phyloP scores from a whole-genome alignment of 2,329 filamentous ascomycete genomes.

The Penicillium sp. region DNA sequence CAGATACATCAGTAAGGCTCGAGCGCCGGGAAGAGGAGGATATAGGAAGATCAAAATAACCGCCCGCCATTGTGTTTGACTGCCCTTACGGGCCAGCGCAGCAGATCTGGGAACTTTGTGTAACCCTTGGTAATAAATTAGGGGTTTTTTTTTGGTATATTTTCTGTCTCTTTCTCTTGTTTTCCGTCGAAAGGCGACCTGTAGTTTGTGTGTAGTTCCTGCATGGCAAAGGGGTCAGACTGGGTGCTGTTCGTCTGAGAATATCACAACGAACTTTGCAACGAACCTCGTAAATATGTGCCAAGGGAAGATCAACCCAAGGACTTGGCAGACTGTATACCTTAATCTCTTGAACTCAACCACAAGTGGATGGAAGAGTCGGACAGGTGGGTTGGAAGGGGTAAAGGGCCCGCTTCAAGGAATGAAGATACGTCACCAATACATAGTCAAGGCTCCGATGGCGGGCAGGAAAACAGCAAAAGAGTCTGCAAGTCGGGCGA shows the following conservation, averaged over 20 bases:
- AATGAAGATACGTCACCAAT: constrained; percentile 34
- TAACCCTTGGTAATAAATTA: constrained; percentile 14
- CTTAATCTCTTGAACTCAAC: constrained; percentile 12
- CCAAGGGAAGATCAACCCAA: constrained; percentile 12
- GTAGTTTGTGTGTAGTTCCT: constrained; percentile 12
- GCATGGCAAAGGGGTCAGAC: constrained; percentile 25
- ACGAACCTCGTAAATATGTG: constrained; percentile 23
- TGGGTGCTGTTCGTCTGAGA: constrained; percentile 15
- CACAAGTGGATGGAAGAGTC: constrained; percentile 13
- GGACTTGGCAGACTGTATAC: constrained; percentile 20
- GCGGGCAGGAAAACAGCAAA: constrained; percentile 14
- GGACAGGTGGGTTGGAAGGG: constrained; percentile 25
- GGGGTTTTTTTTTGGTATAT: constrained; percentile 1
- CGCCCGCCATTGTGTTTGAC: constrained; percentile 36
- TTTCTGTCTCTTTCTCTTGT: not conserved
- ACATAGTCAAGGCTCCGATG: constrained; percentile 27
- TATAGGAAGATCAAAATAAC: constrained; percentile 40
- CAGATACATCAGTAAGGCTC: constrained; percentile 31
- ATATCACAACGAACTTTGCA: not conserved
- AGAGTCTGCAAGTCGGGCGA: not conserved
- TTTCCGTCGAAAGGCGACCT: not conserved
- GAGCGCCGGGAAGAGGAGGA: constrained; percentile 31
- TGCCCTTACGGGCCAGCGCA: constrained; percentile 16
- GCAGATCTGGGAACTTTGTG: constrained; percentile 16
- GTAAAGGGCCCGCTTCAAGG: constrained; percentile 30